Percentiles rank a stretch among this genome's conserved stretches.
These are phyloP conservation scores for Cardiospermum halicacabum DNA, from an alignment of 345 rosid species.

Conservation along the genomic window DNA sequence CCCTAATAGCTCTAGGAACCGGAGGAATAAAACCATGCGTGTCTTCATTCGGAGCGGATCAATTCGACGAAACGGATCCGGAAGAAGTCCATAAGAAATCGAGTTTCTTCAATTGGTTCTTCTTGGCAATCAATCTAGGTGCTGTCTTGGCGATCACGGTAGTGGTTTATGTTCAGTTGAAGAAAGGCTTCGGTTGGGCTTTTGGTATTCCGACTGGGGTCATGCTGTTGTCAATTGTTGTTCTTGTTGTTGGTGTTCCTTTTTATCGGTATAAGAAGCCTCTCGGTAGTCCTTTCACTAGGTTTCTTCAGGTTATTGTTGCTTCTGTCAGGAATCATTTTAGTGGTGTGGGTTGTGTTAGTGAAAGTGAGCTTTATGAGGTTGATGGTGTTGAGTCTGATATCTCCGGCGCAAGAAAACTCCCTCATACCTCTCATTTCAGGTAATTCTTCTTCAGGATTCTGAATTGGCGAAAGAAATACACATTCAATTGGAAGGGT, in stretches of 20 bases:
- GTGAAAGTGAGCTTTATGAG: constrained; percentile 31
- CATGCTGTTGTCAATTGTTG: constrained; percentile 23
- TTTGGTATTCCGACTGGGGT: constrained; percentile 40
- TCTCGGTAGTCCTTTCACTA: constrained; percentile 53
- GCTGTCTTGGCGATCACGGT: constrained; percentile 41
- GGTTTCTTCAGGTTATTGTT: constrained; percentile 47
- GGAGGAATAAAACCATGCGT: constrained; percentile 66
- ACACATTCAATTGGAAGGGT: no score
- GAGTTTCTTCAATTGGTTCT: constrained; percentile 62
- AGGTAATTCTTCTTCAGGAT: no score
- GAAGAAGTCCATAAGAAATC: constrained; percentile 36
- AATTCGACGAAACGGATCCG: constrained; percentile 48
- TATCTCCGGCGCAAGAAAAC: constrained; percentile 41
- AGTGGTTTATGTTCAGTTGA: constrained; percentile 35
- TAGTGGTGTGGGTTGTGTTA: constrained; percentile 23
- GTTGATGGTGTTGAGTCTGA: constrained; percentile 32
- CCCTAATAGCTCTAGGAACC: constrained; percentile 51
- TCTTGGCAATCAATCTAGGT: constrained; percentile 52
- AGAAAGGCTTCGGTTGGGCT: constrained; percentile 46
- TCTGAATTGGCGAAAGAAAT: no score
- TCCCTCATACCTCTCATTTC: constrained; percentile 32
- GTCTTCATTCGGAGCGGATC: constrained; percentile 59
- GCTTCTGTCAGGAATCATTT: constrained; percentile 43
- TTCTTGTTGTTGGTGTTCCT: constrained; percentile 26
- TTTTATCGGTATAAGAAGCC: constrained; percentile 50